Percentiles rank a stretch among this genome's conserved stretches.
Evolutionary conservation across 2,329 filamentous ascomycete genomes (phyloP).

Genomic region (Aspergillus sp.): DNA sequence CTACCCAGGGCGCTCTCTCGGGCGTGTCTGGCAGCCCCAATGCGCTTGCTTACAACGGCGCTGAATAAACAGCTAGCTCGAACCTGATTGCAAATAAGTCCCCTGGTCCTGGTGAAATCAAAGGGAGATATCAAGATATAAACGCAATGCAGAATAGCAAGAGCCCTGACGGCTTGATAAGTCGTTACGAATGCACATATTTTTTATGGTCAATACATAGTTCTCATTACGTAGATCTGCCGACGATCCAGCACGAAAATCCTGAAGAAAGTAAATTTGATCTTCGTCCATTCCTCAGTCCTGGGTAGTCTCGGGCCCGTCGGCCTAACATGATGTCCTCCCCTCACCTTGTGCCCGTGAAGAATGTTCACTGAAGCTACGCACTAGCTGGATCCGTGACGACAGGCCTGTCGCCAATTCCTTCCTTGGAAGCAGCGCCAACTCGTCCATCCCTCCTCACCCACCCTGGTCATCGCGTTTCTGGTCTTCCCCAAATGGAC

Average conservation of each 20-base stretch:
- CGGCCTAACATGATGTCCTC: not conserved
- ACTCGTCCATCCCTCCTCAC: not conserved
- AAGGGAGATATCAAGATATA: not conserved
- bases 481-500: not conserved
- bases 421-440: not conserved
- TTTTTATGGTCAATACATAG: constrained; percentile 1
- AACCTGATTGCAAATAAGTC: not conserved
- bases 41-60: constrained; percentile 31
- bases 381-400: not conserved
- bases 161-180: not conserved
- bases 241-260: not conserved
- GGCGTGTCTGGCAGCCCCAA: constrained; percentile 27
- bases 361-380: not conserved
- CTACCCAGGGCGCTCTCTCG: constrained; percentile 30
- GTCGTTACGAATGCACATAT: constrained; percentile 12
- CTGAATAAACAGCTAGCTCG: not conserved
- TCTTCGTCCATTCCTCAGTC: not conserved
- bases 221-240: not conserved
- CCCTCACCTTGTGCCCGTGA: not conserved
- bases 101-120: not conserved
- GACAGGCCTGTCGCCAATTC: not conserved
- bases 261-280: not conserved
- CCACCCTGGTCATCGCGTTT: not conserved
- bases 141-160: not conserved
- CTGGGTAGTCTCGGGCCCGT: not conserved